Evolutionary conservation across 1,139 yeast species (phyloP), one percentile per base, ranked within the genome.

Genomic region (Debaryomyces robertsiae): DNA sequence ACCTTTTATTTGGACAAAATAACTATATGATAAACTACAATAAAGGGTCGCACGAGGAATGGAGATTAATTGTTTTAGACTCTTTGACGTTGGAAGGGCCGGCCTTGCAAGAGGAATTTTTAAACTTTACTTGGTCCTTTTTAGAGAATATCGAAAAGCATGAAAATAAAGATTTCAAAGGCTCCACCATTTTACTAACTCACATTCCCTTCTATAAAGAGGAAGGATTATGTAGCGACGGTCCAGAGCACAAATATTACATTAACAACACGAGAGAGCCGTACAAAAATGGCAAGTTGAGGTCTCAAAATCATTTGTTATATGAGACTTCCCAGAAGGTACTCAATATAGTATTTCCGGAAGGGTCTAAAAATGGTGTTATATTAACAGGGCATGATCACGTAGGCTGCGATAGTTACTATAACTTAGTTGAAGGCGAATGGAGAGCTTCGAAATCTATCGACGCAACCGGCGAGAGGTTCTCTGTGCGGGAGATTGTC

Each of bases 331-430:
- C 91, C 2, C 84, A 84, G 54, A 69, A 73, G 45, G 82, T 91
- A 1, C 64, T 93, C 49, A 75, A 83, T 50, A 73, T 82, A 14
- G 73, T 87, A 7, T 91, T 91, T 59, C 80, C 81, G 35, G 75
- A 79, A 45, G 67, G 71, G 7, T 68, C 69, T 45, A 78, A 81
- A 46, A 76, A 81, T 23, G 98, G 98, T 9, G 72, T 91, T 4
- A 81, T 93, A 3, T 68, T 93, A 36, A 88, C 96, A 0, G 98
- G 99, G 0, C 98, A 93, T 63, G 99, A 93, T 57, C 98, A 93
- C 57, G 91, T 84, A 53, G 99, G 99, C 1, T 94, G 98, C 59
- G 84, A 82, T 52, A 79, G 77, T 36, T 73, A 75, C 65, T 86
- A 83, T 58, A 75, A 66, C 47, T 63, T 69, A 37, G 52, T 56